Conservation (phyloP, 108 stramenopile species). For the Nannochloropsis salina region DNA sequence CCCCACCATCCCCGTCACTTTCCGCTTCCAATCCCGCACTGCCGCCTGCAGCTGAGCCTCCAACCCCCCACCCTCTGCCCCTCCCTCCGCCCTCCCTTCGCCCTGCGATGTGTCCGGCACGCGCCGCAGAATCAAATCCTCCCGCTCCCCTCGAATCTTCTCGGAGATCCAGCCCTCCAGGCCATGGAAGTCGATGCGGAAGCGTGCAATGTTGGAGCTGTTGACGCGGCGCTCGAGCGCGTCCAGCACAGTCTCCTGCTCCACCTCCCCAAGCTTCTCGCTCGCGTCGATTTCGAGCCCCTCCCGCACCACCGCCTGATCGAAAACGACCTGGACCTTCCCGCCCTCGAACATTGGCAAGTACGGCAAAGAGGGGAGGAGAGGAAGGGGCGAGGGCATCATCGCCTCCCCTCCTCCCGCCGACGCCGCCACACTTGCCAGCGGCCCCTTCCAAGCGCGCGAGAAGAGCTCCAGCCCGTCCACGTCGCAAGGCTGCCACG, state of each 20-base stretch:
- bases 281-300: slow-evolving; percentile 38
- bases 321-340: background rate
- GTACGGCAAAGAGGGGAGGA: background rate
- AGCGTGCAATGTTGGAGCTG: slow-evolving; percentile 76
- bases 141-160: slow-evolving; percentile 73
- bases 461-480: slow-evolving; percentile 65
- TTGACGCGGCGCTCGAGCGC: slow-evolving; percentile 72
- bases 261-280: slow-evolving; percentile 25
- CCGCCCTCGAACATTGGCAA: slow-evolving; percentile 32
- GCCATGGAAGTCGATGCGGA: slow-evolving; percentile 56
- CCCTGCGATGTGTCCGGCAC: background rate
- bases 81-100: background rate
- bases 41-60: background rate
- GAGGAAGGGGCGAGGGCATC: background rate
- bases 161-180: slow-evolving; percentile 76
- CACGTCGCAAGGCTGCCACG: slow-evolving; percentile 56
- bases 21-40: slow-evolving; percentile 35
- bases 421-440: slow-evolving; percentile 22
- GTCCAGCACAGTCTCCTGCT: slow-evolving; percentile 20
- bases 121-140: slow-evolving; percentile 71
- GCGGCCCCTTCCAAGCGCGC: slow-evolving; percentile 51
- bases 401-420: background rate
- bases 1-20: slow-evolving; percentile 28
- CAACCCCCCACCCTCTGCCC: background rate
- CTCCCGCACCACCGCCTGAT: slow-evolving; percentile 39